Percentiles rank a stretch among this genome's conserved stretches.
phyloP scores from a whole-genome alignment of 768 basidiomycete genomes.

The Lentinula lateritia region DNA sequence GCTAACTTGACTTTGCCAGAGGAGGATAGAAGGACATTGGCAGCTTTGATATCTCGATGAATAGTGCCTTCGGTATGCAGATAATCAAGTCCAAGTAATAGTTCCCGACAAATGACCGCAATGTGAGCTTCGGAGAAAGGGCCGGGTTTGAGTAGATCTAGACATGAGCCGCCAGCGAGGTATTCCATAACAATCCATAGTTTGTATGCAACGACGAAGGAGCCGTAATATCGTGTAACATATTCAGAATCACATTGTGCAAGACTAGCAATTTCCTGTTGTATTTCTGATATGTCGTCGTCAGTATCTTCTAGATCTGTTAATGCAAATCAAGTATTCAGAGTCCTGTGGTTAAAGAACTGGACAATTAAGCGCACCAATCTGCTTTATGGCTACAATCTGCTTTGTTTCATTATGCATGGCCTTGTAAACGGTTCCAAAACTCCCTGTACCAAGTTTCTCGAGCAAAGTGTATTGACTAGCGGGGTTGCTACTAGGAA shows the following conservation, averaged over 20 bases:
- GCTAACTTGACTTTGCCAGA: slow-evolving; percentile 94
- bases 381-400: slow-evolving; percentile 97
- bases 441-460: slow-evolving; percentile 96
- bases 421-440: slow-evolving; percentile 96
- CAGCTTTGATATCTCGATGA: slow-evolving; percentile 98
- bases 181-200: slow-evolving; percentile 99
- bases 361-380: slow-evolving; percentile 51
- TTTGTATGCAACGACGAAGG: slow-evolving; percentile 95
- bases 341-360: slow-evolving; percentile 8
- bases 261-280: slow-evolving; percentile 95
- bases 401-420: slow-evolving; percentile 92
- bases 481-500: slow-evolving; percentile 76
- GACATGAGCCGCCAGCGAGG: slow-evolving; percentile 96
- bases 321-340: neutral
- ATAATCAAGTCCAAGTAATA: slow-evolving; percentile 90
- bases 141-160: slow-evolving; percentile 91
- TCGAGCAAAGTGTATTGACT: slow-evolving; percentile 90
- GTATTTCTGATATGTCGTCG: slow-evolving; percentile 98
- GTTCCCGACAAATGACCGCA: slow-evolving; percentile 89
- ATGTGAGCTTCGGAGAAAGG: slow-evolving; percentile 91
- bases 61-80: slow-evolving; percentile 96
- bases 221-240: slow-evolving; percentile 94
- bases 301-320: slow-evolving; percentile 95
- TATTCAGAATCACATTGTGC: slow-evolving; percentile 96
- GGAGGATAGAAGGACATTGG: slow-evolving; percentile 88